Evolutionary conservation across 768 basidiomycete genomes (phyloP), one percentile per base, ranked within the genome.

Genomic region (Tylopilus subfusipes): DNA sequence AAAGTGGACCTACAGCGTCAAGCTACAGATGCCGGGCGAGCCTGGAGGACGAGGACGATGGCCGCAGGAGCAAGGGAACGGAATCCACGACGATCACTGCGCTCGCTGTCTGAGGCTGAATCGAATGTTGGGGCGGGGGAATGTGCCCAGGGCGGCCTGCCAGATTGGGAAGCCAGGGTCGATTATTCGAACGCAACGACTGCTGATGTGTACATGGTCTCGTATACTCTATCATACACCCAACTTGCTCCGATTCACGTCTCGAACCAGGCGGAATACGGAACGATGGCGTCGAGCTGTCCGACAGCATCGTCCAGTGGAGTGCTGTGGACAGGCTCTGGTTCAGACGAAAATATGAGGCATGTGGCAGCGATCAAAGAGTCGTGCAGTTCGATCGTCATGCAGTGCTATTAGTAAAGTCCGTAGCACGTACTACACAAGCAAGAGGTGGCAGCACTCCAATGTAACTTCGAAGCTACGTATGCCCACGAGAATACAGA

Each of bases 21-120:
- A 42, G 54, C n/a, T 55, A 9, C 7, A 25, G 48, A 43, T 42
- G 46, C n/a, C n/a, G 50, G 38, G 38, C 31, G 40, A 54, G 29
- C 51, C 31, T 49, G 44, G 50, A 36, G 16, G 39, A 25, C 25
- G 54, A 53, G 43, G 50, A 39, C 31, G 54, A 57, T 42, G 62
- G 50, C 53, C 54, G 55, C 46, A 46, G 40, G 52, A 47, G 54
- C 16, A 55, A 48, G 62, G 45, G 58, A 65, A 57, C 54, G 39
- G 52, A 59, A 59, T 66, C 63, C 62, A 62, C 52, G 61, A 62
- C 66, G 64, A 70, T 72, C 68, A 52, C 34, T 36, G 18, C 54
- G 52, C 50, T 65, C 53, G 50, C 53, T 50, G 61, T 59, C 64
- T 39, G 61, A 53, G 55, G 56, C 52, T 58, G 52, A 60, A 56